Base-by-base conservation (phyloP, 805 yeast species). In the Ogataea methanolica region DNA sequence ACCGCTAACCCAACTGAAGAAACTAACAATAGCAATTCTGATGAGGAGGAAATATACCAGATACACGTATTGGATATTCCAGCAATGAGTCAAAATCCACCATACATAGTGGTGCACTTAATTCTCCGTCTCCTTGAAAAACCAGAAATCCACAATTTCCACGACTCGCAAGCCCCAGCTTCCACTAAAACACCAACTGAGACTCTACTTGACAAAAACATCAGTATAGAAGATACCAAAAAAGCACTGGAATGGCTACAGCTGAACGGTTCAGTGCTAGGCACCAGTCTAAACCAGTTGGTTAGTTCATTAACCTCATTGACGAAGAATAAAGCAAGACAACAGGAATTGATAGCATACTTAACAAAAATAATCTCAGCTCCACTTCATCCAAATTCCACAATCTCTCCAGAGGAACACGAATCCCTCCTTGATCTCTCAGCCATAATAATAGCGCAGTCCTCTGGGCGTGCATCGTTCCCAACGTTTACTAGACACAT, bases 381-480 rank as follows among this genome's bases (percentile, higher is more conserved):
- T 2, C 69, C 75, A 1, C 33, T 23, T 11, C 41, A 15, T 11
- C 6, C 31, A 4, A 15, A 11, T 2, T 22, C 41, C 14, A 14
- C 16, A n/a, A 23, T 39, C 23, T 6, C 41, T 1, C 33, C 26
- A 23, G 33, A 39, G 12, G 33, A 39, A 23, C 41, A 39, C n/a
- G 74, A 71, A 12, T 51, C 52, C 4, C 70, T 91, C 12, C 65
- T 79, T 51, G 73, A 78, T 31, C 64, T 73, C 44, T 82, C 94
- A 0, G 76, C 95, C 16, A 57, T 72, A 21, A 64, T 96, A 39
- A 73, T 92, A 23, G 78, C 96, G 0, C 94, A 88, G 53, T 81
- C 82, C 50, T 85, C 95, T 56, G 97, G 97, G 3, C 70, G 96
- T 40, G 80, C 91, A 0, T 94, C 96, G 0, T 82, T 79, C 45